Conservation (phyloP, 1,284 basidiomycete genomes). For the Mycena sp. region DNA sequence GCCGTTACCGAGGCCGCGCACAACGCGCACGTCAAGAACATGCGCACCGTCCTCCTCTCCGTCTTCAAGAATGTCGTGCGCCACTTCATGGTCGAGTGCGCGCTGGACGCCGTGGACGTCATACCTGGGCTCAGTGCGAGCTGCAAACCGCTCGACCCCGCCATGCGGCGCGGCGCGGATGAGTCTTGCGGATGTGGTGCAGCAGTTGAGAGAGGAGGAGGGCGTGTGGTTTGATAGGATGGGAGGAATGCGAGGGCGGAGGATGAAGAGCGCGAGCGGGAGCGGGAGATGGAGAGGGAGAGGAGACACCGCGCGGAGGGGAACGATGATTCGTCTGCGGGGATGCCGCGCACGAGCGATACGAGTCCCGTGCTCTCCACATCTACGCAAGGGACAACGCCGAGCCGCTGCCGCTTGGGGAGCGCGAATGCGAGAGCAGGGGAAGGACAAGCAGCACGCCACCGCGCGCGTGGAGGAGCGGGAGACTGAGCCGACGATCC, state of each 20-base stretch:
- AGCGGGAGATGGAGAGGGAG: not conserved
- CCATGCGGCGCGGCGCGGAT: conserved; percentile 60
- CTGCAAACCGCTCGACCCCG: conserved; percentile 49
- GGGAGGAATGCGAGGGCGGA: conserved; percentile 6
- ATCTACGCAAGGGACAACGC: conserved; percentile 78
- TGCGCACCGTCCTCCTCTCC: conserved; percentile 62
- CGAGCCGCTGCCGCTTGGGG: conserved; percentile 69
- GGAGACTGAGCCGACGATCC: conserved; percentile 47
- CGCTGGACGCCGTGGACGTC: conserved; percentile 13
- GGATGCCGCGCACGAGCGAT: too few relatives aligned
- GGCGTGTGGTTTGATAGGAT: not conserved
- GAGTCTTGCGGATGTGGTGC: conserved; percentile 41
- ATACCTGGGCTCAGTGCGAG: not conserved
- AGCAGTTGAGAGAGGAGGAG: not conserved
- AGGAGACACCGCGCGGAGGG: conserved; percentile 42
- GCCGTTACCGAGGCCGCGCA: conserved; percentile 68
- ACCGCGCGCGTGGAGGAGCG: conserved; percentile 15
- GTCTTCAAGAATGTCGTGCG: conserved; percentile 76
- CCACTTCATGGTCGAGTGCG: conserved; percentile 70
- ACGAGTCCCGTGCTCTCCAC: conserved; percentile 44
- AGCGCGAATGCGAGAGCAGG: not conserved
- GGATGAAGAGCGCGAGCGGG: not conserved
- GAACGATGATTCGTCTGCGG: conserved; percentile 50
- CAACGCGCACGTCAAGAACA: conserved; percentile 62
- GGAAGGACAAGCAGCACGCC: conserved; percentile 40